Percentiles rank a stretch among this genome's conserved stretches.
These are phyloP conservation scores for Boechera stricta DNA, from an alignment of 345 rosid genomes.

Conservation along the genomic window DNA sequence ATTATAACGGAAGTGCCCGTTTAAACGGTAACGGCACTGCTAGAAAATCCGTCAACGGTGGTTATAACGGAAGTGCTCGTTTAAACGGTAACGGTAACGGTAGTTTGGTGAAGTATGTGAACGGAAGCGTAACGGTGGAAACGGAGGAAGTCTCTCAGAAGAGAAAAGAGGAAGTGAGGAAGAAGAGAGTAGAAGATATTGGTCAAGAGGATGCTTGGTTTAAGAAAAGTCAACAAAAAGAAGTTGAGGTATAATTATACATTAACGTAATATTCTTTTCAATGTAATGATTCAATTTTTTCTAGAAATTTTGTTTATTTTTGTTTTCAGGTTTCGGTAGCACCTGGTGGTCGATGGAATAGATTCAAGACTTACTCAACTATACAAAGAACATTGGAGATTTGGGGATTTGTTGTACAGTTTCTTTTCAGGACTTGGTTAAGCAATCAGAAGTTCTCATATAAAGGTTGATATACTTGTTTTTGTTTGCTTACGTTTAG, in stretches of 20 bases:
- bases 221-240: constrained; percentile 52
- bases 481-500: neutral
- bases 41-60: constrained; percentile 30
- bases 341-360: constrained; percentile 96
- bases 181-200: constrained; percentile 89
- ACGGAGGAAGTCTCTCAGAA: constrained; percentile 34
- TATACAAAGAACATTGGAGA: constrained; percentile 90
- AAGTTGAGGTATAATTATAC: constrained; percentile 59
- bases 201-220: constrained; percentile 99
- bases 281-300: neutral
- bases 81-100: constrained; percentile 59
- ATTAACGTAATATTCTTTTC: constrained; percentile 1
- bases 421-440: constrained; percentile 86
- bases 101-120: constrained; percentile 67
- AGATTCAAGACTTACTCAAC: constrained; percentile 96
- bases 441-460: constrained; percentile 82
- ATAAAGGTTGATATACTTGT: constrained; percentile 60
- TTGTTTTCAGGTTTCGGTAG: constrained; percentile 81
- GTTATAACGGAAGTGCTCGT: constrained; percentile 38
- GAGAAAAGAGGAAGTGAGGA: constrained; percentile 68
- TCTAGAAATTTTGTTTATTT: constrained; percentile 3
- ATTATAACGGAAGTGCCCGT: constrained; percentile 31
- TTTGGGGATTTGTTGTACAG: constrained; percentile 88
- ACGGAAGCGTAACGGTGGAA: constrained; percentile 42
- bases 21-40: constrained; percentile 53